Base-by-base conservation (phyloP, 1,284 basidiomycete species). In the Albatrellus sp. region DNA sequence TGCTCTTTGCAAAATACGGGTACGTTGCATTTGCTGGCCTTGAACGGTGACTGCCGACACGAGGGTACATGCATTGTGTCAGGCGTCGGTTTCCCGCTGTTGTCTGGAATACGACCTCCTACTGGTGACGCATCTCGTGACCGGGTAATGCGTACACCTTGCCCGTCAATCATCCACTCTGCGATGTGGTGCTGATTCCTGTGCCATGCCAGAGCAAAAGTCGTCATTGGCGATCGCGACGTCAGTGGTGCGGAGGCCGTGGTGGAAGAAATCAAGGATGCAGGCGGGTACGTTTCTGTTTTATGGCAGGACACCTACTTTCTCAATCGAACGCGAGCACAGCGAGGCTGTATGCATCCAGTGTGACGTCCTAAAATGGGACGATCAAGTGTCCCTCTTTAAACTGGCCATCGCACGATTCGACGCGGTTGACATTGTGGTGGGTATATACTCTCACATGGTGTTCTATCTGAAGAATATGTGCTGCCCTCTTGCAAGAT, bases 301-400 rank as follows among this genome's bases (percentile, higher is more conserved):
- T 20, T n/a, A 14, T 9, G 37, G 11, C 10, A 17, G 8, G 10
- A 2, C 14, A 41, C 11, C 5, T n/a, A 12, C 14, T 40, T 28
- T 13, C 24, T 9, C 31, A 28, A 30, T 42, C 20, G 40, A 43
- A 31, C 41, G 34, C 31, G 17, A 12, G 8, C 33, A 13, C 46
- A 77, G 75, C 2, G 54, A 65, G 14, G 75, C 73, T 1, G 54
- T 60, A 10, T 66, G 54, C 16, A 55, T 65, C 16, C 60, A 59
- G 35, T 75, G 73, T 54, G 63, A 80, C 52, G 77, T 80, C 19
- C 64, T 66, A 0, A 54, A 59, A 1, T 81, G 73, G 68, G 73
- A 78, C 2, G 66, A 76, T 32, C 73, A 72, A 44, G 63, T 72
- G 3, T 59, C 61, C 0, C 55, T 80, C 51, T 80, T 79, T 49